These are phyloP conservation scores for Paraphoma sp. DNA, from an alignment of 2,329 filamentous ascomycete species.

Conservation along the genomic window DNA sequence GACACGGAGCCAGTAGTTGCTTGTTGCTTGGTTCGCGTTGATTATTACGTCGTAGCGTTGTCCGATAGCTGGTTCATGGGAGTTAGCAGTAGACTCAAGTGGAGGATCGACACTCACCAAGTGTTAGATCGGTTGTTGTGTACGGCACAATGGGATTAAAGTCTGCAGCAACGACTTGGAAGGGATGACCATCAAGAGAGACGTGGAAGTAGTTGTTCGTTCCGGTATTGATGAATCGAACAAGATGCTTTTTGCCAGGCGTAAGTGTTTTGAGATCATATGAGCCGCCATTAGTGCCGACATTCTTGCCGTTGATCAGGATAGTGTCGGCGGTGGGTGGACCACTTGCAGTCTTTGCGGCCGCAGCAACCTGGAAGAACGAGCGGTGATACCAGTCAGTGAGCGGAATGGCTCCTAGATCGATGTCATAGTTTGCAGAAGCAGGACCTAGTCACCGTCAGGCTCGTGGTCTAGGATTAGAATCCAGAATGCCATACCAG, in stretches of 20 bases:
- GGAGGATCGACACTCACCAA: too few species aligned
- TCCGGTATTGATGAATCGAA: background rate
- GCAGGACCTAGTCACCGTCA: slow-evolving; percentile 40
- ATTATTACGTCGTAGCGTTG: slow-evolving; percentile 41
- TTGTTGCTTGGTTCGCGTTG: slow-evolving; percentile 23
- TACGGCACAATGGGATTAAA: background rate
- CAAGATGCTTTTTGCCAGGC: background rate
- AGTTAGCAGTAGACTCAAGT: too few species aligned
- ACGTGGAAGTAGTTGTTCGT: background rate
- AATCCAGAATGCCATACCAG: too few species aligned
- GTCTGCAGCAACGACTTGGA: background rate
- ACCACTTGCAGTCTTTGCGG: background rate
- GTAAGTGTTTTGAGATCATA: background rate
- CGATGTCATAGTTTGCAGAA: slow-evolving; percentile 47
- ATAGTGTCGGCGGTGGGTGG: background rate
- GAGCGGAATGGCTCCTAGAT: slow-evolving; percentile 42
- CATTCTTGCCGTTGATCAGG: background rate
- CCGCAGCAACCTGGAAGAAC: background rate
- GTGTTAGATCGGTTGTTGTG: background rate
- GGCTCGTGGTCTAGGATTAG: too few species aligned
- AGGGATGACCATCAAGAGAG: background rate
- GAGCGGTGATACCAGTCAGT: slow-evolving; percentile 23
- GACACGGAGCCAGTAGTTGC: slow-evolving; percentile 34
- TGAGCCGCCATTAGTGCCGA: background rate
- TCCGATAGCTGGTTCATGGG: slow-evolving; percentile 5